phyloP scores from a whole-genome alignment of 805 yeast genomes.

The Wickerhamiella occidentalis region DNA sequence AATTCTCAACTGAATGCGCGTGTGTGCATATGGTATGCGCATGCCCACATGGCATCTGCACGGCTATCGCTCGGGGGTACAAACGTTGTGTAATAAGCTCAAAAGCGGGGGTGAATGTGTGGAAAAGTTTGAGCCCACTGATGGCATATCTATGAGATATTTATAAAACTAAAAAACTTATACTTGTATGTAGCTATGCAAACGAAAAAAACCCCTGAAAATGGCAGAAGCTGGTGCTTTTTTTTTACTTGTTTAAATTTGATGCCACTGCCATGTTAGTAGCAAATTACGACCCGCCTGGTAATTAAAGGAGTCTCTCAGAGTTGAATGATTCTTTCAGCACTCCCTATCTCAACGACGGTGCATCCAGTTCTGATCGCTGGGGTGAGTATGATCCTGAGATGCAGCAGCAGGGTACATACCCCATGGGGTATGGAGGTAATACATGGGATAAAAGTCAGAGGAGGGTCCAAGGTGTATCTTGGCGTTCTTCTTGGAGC shows the following conservation, averaged over 20 bases:
- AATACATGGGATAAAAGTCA: background rate
- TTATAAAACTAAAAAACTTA: too few relatives aligned
- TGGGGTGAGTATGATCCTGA: background rate
- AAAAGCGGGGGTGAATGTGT: too few relatives aligned
- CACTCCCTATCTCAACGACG: too few relatives aligned
- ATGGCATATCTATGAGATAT: too few relatives aligned
- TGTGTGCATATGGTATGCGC: background rate
- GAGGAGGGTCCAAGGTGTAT: background rate
- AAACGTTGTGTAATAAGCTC: background rate
- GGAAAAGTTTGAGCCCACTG: too few relatives aligned
- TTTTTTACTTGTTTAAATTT: too few relatives aligned
- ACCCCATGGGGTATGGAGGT: conserved; percentile 1
- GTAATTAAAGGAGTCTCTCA: background rate
- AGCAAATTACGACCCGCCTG: background rate
- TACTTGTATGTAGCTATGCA: too few relatives aligned
- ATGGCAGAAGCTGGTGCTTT: too few relatives aligned
- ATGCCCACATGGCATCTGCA: background rate
- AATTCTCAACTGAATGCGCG: background rate
- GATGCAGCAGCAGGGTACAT: background rate
- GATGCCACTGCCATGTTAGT: background rate
- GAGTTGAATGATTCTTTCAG: background rate
- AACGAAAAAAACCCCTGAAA: too few relatives aligned
- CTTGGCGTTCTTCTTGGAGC: background rate
- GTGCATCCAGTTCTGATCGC: background rate
- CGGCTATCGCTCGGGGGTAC: background rate